Evolutionary conservation across 805 yeast species (phyloP).

Genomic region (Tetrapisispora iriomotensis): DNA sequence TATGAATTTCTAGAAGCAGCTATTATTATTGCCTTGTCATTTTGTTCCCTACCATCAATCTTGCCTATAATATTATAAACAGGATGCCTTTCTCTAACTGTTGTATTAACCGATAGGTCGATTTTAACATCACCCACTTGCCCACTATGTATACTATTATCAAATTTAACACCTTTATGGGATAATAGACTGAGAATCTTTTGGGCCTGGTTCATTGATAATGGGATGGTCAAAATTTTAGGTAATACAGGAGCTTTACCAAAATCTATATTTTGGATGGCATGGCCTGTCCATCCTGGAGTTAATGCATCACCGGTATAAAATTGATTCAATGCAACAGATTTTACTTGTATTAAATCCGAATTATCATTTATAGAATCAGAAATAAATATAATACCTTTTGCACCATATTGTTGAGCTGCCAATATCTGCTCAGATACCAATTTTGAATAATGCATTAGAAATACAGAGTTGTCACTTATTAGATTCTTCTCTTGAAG

Average conservation of each 20-base stretch:
- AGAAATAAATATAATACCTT: constrained; percentile 60
- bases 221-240: constrained; percentile 64
- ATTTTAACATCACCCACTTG: constrained; percentile 10
- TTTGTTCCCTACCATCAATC: constrained; percentile 72
- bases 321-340: constrained; percentile 49
- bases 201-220: constrained; percentile 63
- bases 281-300: constrained; percentile 57
- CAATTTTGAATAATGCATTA: constrained; percentile 49
- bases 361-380: constrained; percentile 30
- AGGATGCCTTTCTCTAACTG: constrained; percentile 46
- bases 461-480: constrained; percentile 38
- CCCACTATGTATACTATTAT: constrained; percentile 18
- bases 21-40: constrained; percentile 58
- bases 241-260: constrained; percentile 47
- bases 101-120: constrained; percentile 33
- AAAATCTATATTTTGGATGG: constrained; percentile 35
- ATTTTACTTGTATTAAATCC: constrained; percentile 28
- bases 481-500: constrained; percentile 33
- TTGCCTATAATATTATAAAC: constrained; percentile 74
- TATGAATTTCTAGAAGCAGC: constrained; percentile 79
- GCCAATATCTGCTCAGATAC: constrained; percentile 42
- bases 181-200: constrained; percentile 27
- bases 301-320: constrained; percentile 71
- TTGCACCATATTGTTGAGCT: constrained; percentile 50
- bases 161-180: constrained; percentile 18